phyloP scores from a whole-genome alignment of 768 basidiomycete genomes.

The Boletus rubroflammeus region DNA sequence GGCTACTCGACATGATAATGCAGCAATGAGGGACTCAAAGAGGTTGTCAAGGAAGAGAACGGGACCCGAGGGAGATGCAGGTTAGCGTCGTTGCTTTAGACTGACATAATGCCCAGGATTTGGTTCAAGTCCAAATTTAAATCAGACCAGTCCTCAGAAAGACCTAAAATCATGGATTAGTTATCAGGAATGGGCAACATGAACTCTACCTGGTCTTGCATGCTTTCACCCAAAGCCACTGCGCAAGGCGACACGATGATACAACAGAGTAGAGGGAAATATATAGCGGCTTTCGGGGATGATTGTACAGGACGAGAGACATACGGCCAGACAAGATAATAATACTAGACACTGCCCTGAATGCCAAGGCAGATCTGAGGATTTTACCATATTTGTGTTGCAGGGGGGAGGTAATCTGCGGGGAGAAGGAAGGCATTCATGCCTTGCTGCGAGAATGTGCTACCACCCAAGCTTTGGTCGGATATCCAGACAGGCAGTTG shows the following conservation, averaged over 20 bases:
- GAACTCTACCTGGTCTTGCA: conserved; percentile 6
- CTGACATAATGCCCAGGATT: background rate
- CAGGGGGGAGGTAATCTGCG: conserved; percentile 64
- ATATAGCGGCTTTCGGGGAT: conserved; percentile 15
- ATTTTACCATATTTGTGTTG: conserved; percentile 71
- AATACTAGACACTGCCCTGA: conserved; percentile 13
- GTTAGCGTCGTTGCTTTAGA: background rate
- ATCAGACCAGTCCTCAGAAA: conserved; percentile 10
- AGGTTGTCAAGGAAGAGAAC: background rate
- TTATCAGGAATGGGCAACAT: background rate
- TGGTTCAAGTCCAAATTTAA: conserved; percentile 9
- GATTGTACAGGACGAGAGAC: conserved; percentile 21
- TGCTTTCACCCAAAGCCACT: background rate
- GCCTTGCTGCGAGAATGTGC: conserved; percentile 72
- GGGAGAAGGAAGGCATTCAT: conserved; percentile 85
- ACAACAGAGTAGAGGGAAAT: conserved; percentile 11
- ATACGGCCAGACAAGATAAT: conserved; percentile 21
- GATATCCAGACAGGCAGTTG: conserved; percentile 85
- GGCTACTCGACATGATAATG: conserved; percentile 11
- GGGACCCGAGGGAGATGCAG: background rate
- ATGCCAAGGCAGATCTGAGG: background rate
- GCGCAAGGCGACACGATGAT: conserved; percentile 5
- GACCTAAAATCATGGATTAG: conserved; percentile 6
- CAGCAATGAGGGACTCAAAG: background rate
- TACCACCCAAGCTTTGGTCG: conserved; percentile 76